These are phyloP conservation scores for Colletotrichum navitas DNA, from an alignment of 2,329 filamentous ascomycete genomes.

Conservation along the genomic window DNA sequence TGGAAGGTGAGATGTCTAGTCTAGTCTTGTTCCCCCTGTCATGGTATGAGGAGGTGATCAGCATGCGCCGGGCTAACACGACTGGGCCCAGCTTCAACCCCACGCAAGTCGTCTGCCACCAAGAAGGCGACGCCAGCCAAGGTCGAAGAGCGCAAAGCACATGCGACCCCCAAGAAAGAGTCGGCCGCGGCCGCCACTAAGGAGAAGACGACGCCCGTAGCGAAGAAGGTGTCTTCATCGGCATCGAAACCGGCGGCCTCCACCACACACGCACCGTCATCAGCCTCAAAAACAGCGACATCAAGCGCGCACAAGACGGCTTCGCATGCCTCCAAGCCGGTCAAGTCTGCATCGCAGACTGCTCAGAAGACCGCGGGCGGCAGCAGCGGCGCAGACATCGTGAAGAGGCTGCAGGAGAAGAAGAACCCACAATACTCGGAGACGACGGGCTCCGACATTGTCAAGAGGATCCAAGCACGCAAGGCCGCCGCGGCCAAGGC, in stretches of 20 bases:
- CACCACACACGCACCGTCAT: not conserved
- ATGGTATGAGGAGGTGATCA: no score
- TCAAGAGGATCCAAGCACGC: slow-evolving; percentile 28
- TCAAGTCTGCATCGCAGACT: not conserved
- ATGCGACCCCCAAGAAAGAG: slow-evolving; percentile 10
- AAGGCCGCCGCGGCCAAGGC: slow-evolving; percentile 22
- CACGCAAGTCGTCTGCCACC: slow-evolving; percentile 8
- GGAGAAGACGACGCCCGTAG: slow-evolving; percentile 9
- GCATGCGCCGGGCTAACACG: not conserved
- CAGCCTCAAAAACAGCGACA: slow-evolving; percentile 5
- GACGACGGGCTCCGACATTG: slow-evolving; percentile 20
- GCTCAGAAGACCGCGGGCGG: not conserved
- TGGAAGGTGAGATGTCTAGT: slow-evolving; percentile 7
- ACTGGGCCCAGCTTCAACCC: slow-evolving; percentile 13
- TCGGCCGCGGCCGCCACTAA: slow-evolving; percentile 6
- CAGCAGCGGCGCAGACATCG: slow-evolving; percentile 10
- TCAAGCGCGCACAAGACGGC: slow-evolving; percentile 7
- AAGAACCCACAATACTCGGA: slow-evolving; percentile 17
- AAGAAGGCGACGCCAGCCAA: slow-evolving; percentile 13
- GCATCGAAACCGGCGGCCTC: slow-evolving; percentile 6
- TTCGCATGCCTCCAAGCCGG: not conserved
- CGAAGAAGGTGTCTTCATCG: slow-evolving; percentile 18
- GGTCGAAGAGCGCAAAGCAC: slow-evolving; percentile 3
- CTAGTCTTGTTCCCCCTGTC: no score
- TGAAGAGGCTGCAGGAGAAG: slow-evolving; percentile 20